Evolutionary conservation across 2,329 filamentous ascomycete species (phyloP), one percentile per base, ranked within the genome.

Genomic region (Botrytis fragariae): DNA sequence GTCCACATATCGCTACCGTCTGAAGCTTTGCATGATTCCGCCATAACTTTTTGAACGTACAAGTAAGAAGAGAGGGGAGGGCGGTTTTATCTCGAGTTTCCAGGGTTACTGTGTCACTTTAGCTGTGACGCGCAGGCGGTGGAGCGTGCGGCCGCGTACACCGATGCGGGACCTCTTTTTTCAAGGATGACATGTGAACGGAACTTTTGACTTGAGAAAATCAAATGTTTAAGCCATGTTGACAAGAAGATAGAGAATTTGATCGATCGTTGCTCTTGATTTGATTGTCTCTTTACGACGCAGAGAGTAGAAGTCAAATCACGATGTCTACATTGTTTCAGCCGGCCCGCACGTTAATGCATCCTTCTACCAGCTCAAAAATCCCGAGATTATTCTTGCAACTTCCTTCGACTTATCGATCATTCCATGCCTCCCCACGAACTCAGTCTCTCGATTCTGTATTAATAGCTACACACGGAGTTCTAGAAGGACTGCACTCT

Each of bases 401-500:
- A 57, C 76, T 77, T 22, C 79, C 77, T n/a, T 65, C 77, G 18
- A 72, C 69, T 65, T 75, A 67, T 74, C 85, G 86, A 71, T 77
- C 83, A 69, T 89, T 89, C 79, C 87, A 88, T 77, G 83, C 85
- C 32, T 84, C 87, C 45, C 81, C 82, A 61, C 82, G 80, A 60
- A 77, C 81, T 20, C 82, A 81, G 61, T 81, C 84, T 73, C 76
- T 87, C 75, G 83, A 85, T 74, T 80, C 83, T 71, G 77, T 83
- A 59, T 77, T 87, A 63, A 80, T 82, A 61, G 77, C 82, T 44
- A 84, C 86, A 4, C 84, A 87, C 75, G 79, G 81, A 68, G 78
- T 86, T 73, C 82, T 89, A 71, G 81, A 85, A 72, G 77, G 82
- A 39, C 77, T 94, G 82, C 87, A 90, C 78, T 79, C 79, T 35